Base-by-base conservation (phyloP, 2,329 filamentous ascomycete genomes). In the Magnaporthiopsis incrustans region DNA sequence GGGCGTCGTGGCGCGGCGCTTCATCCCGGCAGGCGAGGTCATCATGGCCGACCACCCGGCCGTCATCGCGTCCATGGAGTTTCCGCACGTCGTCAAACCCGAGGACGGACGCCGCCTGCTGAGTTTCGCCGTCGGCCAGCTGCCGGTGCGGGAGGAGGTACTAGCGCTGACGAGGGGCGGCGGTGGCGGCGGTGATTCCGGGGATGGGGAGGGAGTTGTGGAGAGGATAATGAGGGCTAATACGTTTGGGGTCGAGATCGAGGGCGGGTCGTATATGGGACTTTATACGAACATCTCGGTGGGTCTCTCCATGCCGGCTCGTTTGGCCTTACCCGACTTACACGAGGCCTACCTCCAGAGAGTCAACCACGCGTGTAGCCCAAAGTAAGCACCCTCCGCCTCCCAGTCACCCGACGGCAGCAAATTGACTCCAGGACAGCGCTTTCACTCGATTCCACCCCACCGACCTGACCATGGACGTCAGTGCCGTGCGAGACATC, bases 321-420 rank as follows among this genome's bases (percentile, higher is more conserved):
- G 12, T 27, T 7, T 32, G 27, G 10, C 53, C 38, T 22, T 25
- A n/a, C 18, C 56, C 11, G 0, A 57, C 26, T 26, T 27, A 50
- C 11, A 59, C 27, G 22, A 27, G 4, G 5, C 27, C 27, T 30
- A 30, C 10, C 3, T 15, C 2, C 32, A 76, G 75, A 72, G 73
- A 35, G 61, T 77, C 53, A 77, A 77, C 64, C 75, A 77, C 53
- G 75, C 70, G 1, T 77, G 75, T 60, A 70, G 69, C 63, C 73
- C 75, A 50, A 77, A 76, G 75, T 76, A 64, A 61, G 71, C 57
- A 32, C 10, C 22, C 8, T 22, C 25, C 2, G 25, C 57, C 25
- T 14, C 35, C 3, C 7, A 12, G 18, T 18, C 15, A 5, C 44
- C 5, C 5, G 57, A 30, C 25, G 18, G 25, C n/a, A 58, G 22